These are phyloP conservation scores for Neonothopanus nambi DNA, from an alignment of 1,284 basidiomycete genomes.

Conservation along the genomic window DNA sequence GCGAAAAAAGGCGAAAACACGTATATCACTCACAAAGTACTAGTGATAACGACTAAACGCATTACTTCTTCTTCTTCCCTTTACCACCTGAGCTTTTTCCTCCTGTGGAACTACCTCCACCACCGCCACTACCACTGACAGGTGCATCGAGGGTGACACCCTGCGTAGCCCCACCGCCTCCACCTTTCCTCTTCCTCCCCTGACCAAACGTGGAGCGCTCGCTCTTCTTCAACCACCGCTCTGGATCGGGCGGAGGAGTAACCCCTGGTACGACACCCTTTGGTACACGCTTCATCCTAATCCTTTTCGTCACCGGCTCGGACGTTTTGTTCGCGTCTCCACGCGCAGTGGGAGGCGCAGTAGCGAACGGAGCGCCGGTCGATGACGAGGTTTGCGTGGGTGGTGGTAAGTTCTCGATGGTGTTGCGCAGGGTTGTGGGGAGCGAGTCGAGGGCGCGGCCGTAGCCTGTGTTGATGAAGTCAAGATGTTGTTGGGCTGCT, in stretches of 20 bases:
- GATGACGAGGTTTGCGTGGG: conserved; percentile 45
- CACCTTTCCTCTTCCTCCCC: conserved; percentile 49
- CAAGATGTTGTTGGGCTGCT: conserved; percentile 76
- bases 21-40: conserved; percentile 8
- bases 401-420: conserved; percentile 63
- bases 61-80: conserved; percentile 42
- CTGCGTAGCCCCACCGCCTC: conserved; percentile 65
- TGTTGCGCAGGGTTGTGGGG: conserved; percentile 46
- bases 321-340: conserved; percentile 23
- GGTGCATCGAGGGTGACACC: conserved; percentile 40
- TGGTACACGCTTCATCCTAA: conserved; percentile 67
- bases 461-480: conserved; percentile 76
- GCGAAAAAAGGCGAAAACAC: conserved; percentile 6
- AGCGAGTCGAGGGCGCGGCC: conserved; percentile 61
- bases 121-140: conserved; percentile 32
- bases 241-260: conserved; percentile 76
- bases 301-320: conserved; percentile 43
- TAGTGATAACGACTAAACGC: neutral
- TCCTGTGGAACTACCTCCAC: conserved; percentile 46
- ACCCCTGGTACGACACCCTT: conserved; percentile 71
- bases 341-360: conserved; percentile 24
- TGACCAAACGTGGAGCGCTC: conserved; percentile 60
- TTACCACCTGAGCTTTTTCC: conserved; percentile 33
- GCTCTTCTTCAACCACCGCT: conserved; percentile 71
- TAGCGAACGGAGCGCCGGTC: conserved; percentile 20